Evolutionary conservation across 257 asterid species (phyloP), one percentile per base, ranked within the genome.

Genomic region (Ophiorrhiza pumila): DNA sequence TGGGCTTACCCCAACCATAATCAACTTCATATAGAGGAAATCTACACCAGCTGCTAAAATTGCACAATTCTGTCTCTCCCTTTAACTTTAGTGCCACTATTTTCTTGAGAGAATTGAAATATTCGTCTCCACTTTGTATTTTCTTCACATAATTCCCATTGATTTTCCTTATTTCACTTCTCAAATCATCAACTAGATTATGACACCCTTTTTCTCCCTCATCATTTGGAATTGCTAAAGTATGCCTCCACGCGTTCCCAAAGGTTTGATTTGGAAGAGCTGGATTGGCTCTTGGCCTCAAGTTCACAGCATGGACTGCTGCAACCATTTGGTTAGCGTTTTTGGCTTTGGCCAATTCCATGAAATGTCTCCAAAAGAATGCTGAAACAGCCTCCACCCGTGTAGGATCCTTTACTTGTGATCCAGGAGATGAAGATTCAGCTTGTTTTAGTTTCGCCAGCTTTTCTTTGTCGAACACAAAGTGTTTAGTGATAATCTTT

Each of bases 21-120:
- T 87, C 91, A 63, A 80, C 86, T 32, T 84, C 86, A 31, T 84
- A 84, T 25, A 77, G 47, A 2, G 91, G 87, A 82, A 86, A 84
- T 43, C 86, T 79, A 58, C 80, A 76, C 89, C 86, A 86, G 6
- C 88, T 83, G 67, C 85, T 84, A 56, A 86, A 86, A 45, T 42
- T 25, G 62, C 74, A 78, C 13, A 46, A 6, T 55, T 76, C 84
- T 2, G 34, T 9, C 15, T 78, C 85, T 22, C 80, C 80, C 11
- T 65, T 71, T 0, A 29, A 43, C 17, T 42, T 35, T 2, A 39
- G 0, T 23, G 64, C 83, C 13, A 10, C 62, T 1, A 15, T 27
- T 25, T 53, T 41, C 0, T 49, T 67, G 1, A 80, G 5, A 42
- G 25, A 43, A 0, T 58, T 75, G 47, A 79, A 13, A 27, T 65